Conservation (phyloP, 768 basidiomycete species). For the Lactifluus hygrophoroides region DNA sequence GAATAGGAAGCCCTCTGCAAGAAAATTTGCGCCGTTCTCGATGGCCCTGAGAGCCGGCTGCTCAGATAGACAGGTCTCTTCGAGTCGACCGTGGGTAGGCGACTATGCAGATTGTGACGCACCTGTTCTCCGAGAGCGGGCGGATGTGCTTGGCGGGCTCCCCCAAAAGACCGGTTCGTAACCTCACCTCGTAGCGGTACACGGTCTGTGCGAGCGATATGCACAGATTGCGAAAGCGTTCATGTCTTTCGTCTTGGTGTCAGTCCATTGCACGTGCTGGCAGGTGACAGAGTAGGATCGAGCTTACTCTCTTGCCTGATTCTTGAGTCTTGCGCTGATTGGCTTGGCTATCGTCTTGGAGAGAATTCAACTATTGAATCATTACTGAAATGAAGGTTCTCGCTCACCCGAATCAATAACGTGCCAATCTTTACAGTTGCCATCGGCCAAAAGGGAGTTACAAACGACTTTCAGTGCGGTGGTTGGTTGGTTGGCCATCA, state of each 20-base stretch:
- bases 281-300: too few relatives aligned
- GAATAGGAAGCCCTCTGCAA: conserved; percentile 83
- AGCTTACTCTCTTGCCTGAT: conserved; percentile 24
- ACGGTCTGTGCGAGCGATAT: conserved; percentile 67
- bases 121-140: conserved; percentile 72
- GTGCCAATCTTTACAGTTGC: conserved; percentile 69
- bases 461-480: too few relatives aligned
- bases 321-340: conserved; percentile 36
- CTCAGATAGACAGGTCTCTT: background rate
- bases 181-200: conserved; percentile 62
- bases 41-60: conserved; percentile 48
- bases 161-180: conserved; percentile 70
- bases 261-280: too few relatives aligned
- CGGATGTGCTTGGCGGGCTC: conserved; percentile 65
- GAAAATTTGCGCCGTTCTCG: conserved; percentile 75
- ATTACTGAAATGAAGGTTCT: conserved; percentile 8
- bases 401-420: conserved; percentile 65
- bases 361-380: background rate
- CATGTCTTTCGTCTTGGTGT: conserved; percentile 43
- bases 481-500: too few relatives aligned
- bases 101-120: conserved; percentile 24
- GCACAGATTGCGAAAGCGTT: conserved; percentile 61
- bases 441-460: too few relatives aligned
- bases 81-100: background rate
- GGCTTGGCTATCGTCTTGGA: conserved; percentile 49